phyloP scores from a whole-genome alignment of 306 rosid genomes.

The Begonia loranthoides region DNA sequence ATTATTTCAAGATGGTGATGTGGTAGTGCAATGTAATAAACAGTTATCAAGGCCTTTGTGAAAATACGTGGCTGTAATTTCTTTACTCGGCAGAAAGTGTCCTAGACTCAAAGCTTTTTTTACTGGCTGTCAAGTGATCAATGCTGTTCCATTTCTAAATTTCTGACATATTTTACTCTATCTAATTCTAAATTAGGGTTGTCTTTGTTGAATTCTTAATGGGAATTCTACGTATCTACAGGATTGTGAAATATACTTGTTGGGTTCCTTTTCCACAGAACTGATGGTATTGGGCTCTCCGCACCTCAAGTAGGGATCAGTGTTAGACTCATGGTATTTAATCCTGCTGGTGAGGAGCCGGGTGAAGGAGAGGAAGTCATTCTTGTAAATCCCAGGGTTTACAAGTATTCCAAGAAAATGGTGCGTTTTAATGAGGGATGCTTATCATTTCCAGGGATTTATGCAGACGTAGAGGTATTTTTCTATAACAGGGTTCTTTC shows the following conservation, averaged over 20 bases:
- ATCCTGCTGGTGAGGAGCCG: slow-evolving; percentile 70
- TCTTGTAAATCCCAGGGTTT: slow-evolving; percentile 79
- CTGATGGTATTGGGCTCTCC: slow-evolving; percentile 92
- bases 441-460: slow-evolving; percentile 68
- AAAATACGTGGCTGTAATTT: too few relatives aligned
- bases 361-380: slow-evolving; percentile 91
- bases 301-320: slow-evolving; percentile 95
- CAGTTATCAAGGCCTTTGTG: too few relatives aligned
- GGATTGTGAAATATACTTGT: slow-evolving; percentile 31
- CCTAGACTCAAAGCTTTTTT: too few relatives aligned
- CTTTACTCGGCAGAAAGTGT: too few relatives aligned
- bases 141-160: too few relatives aligned
- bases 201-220: neutral
- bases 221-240: slow-evolving; percentile 17
- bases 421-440: slow-evolving; percentile 64
- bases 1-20: too few relatives aligned
- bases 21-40: too few relatives aligned
- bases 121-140: too few relatives aligned
- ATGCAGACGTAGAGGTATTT: slow-evolving; percentile 58
- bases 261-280: slow-evolving; percentile 55
- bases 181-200: neutral
- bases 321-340: slow-evolving; percentile 90
- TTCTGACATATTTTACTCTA: too few relatives aligned
- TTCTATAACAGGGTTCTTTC: slow-evolving; percentile 1
- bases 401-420: slow-evolving; percentile 56